Base-by-base conservation (phyloP, 371 early-diverging fungal species). In the Apophysomyces sp. region DNA sequence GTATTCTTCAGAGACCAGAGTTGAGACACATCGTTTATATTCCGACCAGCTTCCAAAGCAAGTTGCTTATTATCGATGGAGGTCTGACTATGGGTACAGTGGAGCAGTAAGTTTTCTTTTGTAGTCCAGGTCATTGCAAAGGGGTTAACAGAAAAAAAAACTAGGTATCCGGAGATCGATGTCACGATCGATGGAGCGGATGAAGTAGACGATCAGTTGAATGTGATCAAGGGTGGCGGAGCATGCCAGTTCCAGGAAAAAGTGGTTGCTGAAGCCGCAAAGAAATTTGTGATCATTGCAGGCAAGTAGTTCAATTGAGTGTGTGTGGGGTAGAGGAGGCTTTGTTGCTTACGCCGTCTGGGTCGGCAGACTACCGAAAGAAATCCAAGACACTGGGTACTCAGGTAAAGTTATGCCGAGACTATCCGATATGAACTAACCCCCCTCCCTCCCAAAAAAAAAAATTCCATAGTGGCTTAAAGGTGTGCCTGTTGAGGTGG, bases 101-200 rank as follows among this genome's bases (percentile, higher is more conserved):
- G 55, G 87, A 92, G 57, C 85, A 88, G 88, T 86, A 84, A 74
- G 78, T 69, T 84, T 88, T 32, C 32, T 29, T 28, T 44, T 7
- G 16, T 3, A 26, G 12, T 2, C n/a, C n/a, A n/a, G n/a, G n/a
- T n/a, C n/a, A n/a, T n/a, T n/a, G 29, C 24, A 31, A 16, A 55
- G 11, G 2, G n/a, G 36, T 9, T 24, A 36, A 6, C 24, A 29
- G 29, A 18, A 40, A 40, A 40, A 58, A 27, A 40, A 58, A 44
- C n/a, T n/a, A 82, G 86, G 53, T 83, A 78, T 62, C 82, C 91
- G 0, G 62, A 69, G 8, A 81, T 96, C 55, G 95, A 96, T 69
- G 83, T 95, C n/a, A 90, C 93, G 18, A 91, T 96, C 57, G 97
- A 96, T 63, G 95, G 97, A 21, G 94, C 92, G 3, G 96, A 96